Conservation (phyloP, 768 basidiomycete genomes). For the Lyophyllum atratum region DNA sequence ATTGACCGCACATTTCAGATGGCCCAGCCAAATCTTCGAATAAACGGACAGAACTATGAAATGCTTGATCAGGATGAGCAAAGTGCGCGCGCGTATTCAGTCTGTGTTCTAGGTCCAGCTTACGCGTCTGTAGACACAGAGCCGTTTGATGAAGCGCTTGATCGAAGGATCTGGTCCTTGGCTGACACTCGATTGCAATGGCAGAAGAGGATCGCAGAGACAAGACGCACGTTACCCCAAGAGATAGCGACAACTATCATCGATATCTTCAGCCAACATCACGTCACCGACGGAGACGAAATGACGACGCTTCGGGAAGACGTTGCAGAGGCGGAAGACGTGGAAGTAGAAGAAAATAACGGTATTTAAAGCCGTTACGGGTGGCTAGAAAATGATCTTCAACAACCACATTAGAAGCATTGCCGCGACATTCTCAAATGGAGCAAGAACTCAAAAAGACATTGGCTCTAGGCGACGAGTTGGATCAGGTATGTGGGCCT, state of each 20-base stretch:
- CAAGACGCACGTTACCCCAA: slow-evolving; percentile 61
- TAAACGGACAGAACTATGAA: slow-evolving; percentile 80
- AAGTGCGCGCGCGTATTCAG: slow-evolving; percentile 33
- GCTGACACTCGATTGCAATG: slow-evolving; percentile 74
- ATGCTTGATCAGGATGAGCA: slow-evolving; percentile 57
- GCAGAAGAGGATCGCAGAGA: slow-evolving; percentile 71
- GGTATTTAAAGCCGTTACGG: neutral
- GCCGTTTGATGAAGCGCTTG: slow-evolving; percentile 85
- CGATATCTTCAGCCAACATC: slow-evolving; percentile 32
- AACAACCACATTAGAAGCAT: slow-evolving; percentile 4
- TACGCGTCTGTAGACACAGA: slow-evolving; percentile 56
- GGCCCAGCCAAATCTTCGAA: slow-evolving; percentile 70
- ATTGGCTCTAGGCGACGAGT: slow-evolving; percentile 43
- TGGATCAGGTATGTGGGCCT: slow-evolving; percentile 50
- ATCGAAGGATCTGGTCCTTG: slow-evolving; percentile 79
- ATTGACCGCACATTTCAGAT: slow-evolving; percentile 63
- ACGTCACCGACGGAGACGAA: slow-evolving; percentile 26
- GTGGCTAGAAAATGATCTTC: neutral
- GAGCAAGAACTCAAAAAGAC: slow-evolving; percentile 36
- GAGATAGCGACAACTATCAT: slow-evolving; percentile 45
- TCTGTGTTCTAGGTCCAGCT: neutral
- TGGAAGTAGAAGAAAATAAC: slow-evolving; percentile 19
- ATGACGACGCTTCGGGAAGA: slow-evolving; percentile 13
- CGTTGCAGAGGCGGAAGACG: slow-evolving; percentile 4
- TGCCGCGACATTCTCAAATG: slow-evolving; percentile 20